These are phyloP conservation scores for Anisodus acutangulus DNA, from an alignment of 257 asterid species.

Conservation along the genomic window DNA sequence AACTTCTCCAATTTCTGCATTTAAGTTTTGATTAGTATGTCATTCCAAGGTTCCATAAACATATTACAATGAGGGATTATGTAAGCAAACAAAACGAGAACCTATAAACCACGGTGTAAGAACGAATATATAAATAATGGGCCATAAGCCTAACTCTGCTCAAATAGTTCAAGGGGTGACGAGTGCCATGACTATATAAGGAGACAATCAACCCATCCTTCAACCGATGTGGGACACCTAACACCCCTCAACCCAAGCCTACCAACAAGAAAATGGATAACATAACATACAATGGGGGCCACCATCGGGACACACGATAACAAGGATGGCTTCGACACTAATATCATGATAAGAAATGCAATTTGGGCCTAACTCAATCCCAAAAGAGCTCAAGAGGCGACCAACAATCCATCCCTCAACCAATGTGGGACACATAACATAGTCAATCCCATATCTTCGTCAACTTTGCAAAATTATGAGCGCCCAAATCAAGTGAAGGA, in stretches of 20 bases:
- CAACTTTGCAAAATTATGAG: not conserved
- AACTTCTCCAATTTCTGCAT: slow-evolving; percentile 81
- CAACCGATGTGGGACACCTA: not conserved
- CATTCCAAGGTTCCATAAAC: slow-evolving; percentile 3
- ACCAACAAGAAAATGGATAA: not conserved
- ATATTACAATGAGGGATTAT: not conserved
- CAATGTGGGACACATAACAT: not conserved
- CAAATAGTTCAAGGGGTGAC: not conserved
- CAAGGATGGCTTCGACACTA: not conserved
- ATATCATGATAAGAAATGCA: not conserved
- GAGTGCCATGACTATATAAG: not conserved
- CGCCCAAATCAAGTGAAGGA: not conserved
- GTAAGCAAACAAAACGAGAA: not conserved
- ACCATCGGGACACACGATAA: not conserved
- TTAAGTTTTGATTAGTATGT: slow-evolving; percentile 34
- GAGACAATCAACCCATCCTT: not conserved
- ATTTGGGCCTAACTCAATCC: not conserved
- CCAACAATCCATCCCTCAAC: not conserved
- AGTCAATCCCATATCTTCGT: not conserved
- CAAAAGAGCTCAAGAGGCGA: not conserved
- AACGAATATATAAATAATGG: not conserved
- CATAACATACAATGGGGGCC: not conserved
- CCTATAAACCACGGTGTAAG: not conserved
- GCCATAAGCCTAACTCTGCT: not conserved
- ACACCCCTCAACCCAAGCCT: not conserved